Evolutionary conservation across 148 eudicot species (phyloP).

Genomic region (Chenopodium formosanum): DNA sequence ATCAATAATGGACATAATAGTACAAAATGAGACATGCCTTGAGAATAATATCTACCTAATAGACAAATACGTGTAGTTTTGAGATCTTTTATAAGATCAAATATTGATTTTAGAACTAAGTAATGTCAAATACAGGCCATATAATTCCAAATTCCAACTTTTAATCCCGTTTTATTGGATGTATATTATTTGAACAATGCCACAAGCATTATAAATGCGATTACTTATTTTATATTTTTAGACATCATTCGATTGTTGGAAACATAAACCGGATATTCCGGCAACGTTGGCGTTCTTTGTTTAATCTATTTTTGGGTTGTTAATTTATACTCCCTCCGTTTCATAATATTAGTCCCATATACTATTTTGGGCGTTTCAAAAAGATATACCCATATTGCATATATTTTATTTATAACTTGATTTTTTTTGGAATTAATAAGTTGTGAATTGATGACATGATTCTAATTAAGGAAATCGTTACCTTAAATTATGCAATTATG

Average conservation of each 20-base stretch:
- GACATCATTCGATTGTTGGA: not conserved
- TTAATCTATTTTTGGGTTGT: too few relatives aligned
- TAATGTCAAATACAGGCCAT: not conserved
- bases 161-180: not conserved
- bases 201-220: conserved; percentile 8
- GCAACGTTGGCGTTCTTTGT: not conserved
- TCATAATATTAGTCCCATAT: too few relatives aligned
- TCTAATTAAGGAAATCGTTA: too few relatives aligned
- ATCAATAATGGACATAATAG: not conserved
- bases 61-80: not conserved
- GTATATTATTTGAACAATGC: conserved; percentile 6
- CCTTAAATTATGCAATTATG: too few relatives aligned
- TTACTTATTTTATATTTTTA: too few relatives aligned
- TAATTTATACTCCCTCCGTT: too few relatives aligned
- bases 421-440: too few relatives aligned
- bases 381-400: too few relatives aligned
- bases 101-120: not conserved
- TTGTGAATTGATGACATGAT: too few relatives aligned
- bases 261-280: conserved; percentile 9
- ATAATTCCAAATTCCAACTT: conserved; percentile 12
- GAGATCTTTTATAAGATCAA: not conserved
- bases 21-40: not conserved
- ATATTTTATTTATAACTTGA: too few relatives aligned
- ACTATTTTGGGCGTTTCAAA: too few relatives aligned
- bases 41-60: conserved; percentile 8